Evolutionary conservation across 495 filamentous ascomycete genomes (phyloP), one percentile per base, ranked within the genome.

Genomic region (Talaromyces stipitatus): DNA sequence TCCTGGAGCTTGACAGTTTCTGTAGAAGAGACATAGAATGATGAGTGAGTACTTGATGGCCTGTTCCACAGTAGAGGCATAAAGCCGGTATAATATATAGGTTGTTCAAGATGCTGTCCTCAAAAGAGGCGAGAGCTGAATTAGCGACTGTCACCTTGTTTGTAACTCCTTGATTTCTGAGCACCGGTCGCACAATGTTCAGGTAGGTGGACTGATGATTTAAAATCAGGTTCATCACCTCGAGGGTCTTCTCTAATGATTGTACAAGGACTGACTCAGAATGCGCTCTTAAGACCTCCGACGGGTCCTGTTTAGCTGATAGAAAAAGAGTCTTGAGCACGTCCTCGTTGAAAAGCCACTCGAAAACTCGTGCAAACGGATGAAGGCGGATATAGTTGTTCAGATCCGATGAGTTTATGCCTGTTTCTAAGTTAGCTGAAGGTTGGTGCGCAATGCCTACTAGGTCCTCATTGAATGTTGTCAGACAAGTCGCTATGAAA

Each of bases 281-380:
- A 7, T 82, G 69, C 10, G 88, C 79, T 48, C 78, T 81, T 48
- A 83, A 76, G 43, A 97, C 76, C 51, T 86, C 82, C 9, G 72
- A 69, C 18, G 86, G 66, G 62, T 94, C 81, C 64, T 92, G 83
- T 54, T 89, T 83, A 33, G 91, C 82, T 11, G 85, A 82, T 51
- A 83, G 77, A 65, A 96, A 91, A 12, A 99, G 69, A 20, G 84
- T 82, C 59, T 79, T 79, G 55, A 96, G 79, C 23, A 96, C 90
- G 60, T 89, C 90, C 61, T 94, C 89, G 62, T 95, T 96, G 66
- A 95, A 96, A 68, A 97, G 79, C 89, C 95, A 97, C 67, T 97
- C 95, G 84, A 96, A 94, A 22, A 91, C 88, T 33, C 94, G 83
- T 18, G 88, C 84, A 62, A 96, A 97, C 8, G 94, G 91, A 71